Evolutionary conservation across 2,329 filamentous ascomycete species (phyloP).

Genomic region (Botrytis fragariae): DNA sequence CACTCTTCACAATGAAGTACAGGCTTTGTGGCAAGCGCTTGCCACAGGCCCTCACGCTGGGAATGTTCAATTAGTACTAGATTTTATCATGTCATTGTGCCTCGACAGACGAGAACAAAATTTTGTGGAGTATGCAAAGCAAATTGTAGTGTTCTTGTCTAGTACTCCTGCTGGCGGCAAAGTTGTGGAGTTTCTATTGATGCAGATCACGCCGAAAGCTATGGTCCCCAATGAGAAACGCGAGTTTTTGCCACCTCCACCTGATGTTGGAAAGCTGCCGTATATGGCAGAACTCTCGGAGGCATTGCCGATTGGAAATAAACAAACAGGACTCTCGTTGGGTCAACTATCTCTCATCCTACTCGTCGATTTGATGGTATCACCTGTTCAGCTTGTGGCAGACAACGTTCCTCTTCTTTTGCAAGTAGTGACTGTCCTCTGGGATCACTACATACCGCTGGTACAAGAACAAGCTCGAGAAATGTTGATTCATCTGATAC

Average conservation of each 20-base stretch:
- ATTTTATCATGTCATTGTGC: slow-evolving; percentile 94
- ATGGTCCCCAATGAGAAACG: slow-evolving; percentile 92
- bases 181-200: slow-evolving; percentile 87
- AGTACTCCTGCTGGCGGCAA: slow-evolving; percentile 82
- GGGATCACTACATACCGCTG: slow-evolving; percentile 94
- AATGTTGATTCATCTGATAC: slow-evolving; percentile 96
- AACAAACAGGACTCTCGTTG: slow-evolving; percentile 85
- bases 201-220: slow-evolving; percentile 90
- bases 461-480: slow-evolving; percentile 96
- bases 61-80: slow-evolving; percentile 89
- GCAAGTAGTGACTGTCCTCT: slow-evolving; percentile 88
- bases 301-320: slow-evolving; percentile 82
- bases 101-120: slow-evolving; percentile 94
- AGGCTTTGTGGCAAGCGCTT: slow-evolving; percentile 94
- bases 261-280: slow-evolving; percentile 72
- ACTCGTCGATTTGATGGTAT: slow-evolving; percentile 93
- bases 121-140: slow-evolving; percentile 96
- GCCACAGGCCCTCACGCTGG: slow-evolving; percentile 89
- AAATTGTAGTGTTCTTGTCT: slow-evolving; percentile 94
- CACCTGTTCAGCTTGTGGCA: slow-evolving; percentile 74
- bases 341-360: slow-evolving; percentile 92
- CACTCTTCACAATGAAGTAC: slow-evolving; percentile 90
- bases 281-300: slow-evolving; percentile 85
- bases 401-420: slow-evolving; percentile 83
- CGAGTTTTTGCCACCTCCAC: slow-evolving; percentile 64